A percentile compares a stretch with the other conserved stretches of the same genome.
phyloP scores from a whole-genome alignment of 345 rosid genomes.

The Sonneratia alba region DNA sequence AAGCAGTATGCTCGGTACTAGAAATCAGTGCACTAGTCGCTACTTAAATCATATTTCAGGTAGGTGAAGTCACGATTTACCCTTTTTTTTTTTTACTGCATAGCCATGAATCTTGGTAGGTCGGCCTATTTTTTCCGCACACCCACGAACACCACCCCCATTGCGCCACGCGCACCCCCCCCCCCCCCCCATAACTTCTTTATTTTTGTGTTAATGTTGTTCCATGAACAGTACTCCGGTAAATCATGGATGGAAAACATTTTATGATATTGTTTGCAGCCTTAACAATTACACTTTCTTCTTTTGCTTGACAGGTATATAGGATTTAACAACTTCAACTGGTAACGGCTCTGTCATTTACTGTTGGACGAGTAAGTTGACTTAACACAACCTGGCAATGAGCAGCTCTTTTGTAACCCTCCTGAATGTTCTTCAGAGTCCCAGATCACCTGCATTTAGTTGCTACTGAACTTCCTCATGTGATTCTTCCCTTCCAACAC shows the following conservation, averaged over 20 bases:
- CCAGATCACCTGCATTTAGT: conserved; percentile 87
- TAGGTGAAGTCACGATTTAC: conserved; percentile 21
- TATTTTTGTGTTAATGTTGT: too few relatives aligned
- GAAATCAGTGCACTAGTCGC: conserved; percentile 38
- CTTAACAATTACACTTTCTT: neutral
- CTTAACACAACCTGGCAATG: conserved; percentile 76
- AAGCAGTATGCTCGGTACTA: conserved; percentile 67
- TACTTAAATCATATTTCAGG: conserved; percentile 46
- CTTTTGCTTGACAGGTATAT: conserved; percentile 49
- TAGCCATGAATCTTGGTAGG: too few relatives aligned
- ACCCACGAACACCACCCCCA: too few relatives aligned
- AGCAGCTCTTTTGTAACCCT: conserved; percentile 72
- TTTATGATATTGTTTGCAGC: too few relatives aligned
- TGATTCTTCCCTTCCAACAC: conserved; percentile 37
- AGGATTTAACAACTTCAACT: conserved; percentile 91
- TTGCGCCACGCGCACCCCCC: too few relatives aligned
- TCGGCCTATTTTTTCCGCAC: too few relatives aligned
- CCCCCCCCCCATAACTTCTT: too few relatives aligned
- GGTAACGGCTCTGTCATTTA: conserved; percentile 85
- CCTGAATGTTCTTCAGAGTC: conserved; percentile 74
- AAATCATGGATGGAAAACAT: too few relatives aligned
- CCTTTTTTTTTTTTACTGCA: too few relatives aligned
- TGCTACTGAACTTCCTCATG: conserved; percentile 83
- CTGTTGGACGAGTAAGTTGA: conserved; percentile 76
- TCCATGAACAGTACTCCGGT: too few relatives aligned